These are phyloP conservation scores for Metarhizium brunneum DNA, from an alignment of 2,329 filamentous ascomycete species.

Conservation along the genomic window DNA sequence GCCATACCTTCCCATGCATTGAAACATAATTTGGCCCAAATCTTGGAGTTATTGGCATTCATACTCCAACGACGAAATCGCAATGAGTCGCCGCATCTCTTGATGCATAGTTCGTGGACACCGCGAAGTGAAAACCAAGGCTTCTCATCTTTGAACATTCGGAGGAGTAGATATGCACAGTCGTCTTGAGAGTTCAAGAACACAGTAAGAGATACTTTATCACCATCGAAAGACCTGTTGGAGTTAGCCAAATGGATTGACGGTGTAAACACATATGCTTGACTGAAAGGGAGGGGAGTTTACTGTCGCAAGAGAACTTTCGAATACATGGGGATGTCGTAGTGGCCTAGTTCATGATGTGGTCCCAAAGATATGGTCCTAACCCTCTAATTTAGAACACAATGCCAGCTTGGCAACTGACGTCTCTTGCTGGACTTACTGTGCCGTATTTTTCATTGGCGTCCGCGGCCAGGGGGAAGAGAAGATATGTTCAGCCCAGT, in stretches of 20 bases:
- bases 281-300: not conserved
- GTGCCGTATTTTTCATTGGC: slow-evolving; percentile 29
- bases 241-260: slow-evolving; percentile 4
- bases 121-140: slow-evolving; percentile 41
- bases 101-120: slow-evolving; percentile 45
- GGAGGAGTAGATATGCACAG: slow-evolving; percentile 38
- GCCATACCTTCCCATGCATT: slow-evolving; percentile 49
- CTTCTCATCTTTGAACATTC: slow-evolving; percentile 28
- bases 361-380: slow-evolving; percentile 40
- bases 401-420: not conserved
- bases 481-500: slow-evolving; percentile 56
- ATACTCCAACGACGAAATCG: slow-evolving; percentile 43
- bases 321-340: slow-evolving; percentile 36
- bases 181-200: slow-evolving; percentile 35
- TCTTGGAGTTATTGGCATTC: slow-evolving; percentile 30
- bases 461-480: slow-evolving; percentile 43
- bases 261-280: slow-evolving; percentile 1
- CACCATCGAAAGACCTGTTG: slow-evolving; percentile 43
- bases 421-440: slow-evolving; percentile 18
- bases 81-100: slow-evolving; percentile 38
- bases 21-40: slow-evolving; percentile 48
- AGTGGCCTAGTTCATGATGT: slow-evolving; percentile 31
- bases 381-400: not conserved
- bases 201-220: slow-evolving; percentile 43
- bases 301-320: slow-evolving; percentile 48